Evolutionary conservation across 805 yeast genomes (phyloP).

Genomic region (Candida gorgasii): DNA sequence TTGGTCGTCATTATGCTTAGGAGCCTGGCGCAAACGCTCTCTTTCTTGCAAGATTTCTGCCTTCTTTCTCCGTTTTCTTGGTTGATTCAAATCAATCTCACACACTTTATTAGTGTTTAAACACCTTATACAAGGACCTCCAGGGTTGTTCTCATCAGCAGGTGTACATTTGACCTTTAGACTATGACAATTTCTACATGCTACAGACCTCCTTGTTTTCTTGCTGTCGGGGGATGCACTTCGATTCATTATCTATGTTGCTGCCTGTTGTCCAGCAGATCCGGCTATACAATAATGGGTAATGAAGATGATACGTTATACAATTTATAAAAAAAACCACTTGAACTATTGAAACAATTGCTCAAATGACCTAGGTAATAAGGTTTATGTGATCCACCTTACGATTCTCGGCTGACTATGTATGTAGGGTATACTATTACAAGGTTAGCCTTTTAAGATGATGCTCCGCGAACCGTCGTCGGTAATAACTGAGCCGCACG

Average conservation of each 20-base stretch:
- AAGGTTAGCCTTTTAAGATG: neutral
- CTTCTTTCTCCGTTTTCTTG: conserved; percentile 49
- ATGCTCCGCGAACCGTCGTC: neutral
- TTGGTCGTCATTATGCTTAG: neutral
- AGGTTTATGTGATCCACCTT: neutral
- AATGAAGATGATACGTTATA: no score
- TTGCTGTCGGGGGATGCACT: conserved; percentile 1
- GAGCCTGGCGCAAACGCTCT: neutral
- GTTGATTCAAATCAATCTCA: conserved; percentile 62
- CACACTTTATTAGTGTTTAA: conserved; percentile 62
- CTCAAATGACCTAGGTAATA: neutral
- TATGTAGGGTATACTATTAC: no score
- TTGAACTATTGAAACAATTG: neutral
- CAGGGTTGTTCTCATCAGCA: conserved; percentile 54
- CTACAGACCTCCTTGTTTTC: conserved; percentile 48
- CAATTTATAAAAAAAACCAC: no score
- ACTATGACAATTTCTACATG: conserved; percentile 76
- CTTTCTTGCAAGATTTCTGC: conserved; percentile 23
- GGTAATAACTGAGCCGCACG: conserved; percentile 1
- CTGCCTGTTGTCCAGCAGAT: no score
- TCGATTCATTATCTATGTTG: neutral
- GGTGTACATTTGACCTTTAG: conserved; percentile 86
- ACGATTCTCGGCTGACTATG: neutral
- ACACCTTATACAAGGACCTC: conserved; percentile 75
- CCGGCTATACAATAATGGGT: no score